phyloP scores from a whole-genome alignment of 73 alveolate species.

The Tetrahymena borealis region DNA sequence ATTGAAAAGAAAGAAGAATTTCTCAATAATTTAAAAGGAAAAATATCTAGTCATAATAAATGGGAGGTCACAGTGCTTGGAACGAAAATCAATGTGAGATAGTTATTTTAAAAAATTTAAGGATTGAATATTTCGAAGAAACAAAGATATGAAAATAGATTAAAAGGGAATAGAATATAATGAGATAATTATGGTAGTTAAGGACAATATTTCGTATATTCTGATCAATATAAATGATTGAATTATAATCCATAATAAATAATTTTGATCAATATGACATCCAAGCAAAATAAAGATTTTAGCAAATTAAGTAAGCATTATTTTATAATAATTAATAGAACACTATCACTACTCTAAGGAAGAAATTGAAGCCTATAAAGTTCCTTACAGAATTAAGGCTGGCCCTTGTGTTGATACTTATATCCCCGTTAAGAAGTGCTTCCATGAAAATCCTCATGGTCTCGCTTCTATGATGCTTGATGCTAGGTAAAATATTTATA shows the following conservation, averaged over 20 bases:
- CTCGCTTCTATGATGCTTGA: background rate
- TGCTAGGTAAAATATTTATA: background rate
- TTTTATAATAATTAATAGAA: background rate
- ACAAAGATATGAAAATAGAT: too few species aligned
- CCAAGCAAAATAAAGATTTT: too few species aligned
- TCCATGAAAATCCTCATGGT: background rate
- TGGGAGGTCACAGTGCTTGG: constrained; percentile 3
- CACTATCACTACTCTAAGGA: background rate
- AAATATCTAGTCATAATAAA: background rate
- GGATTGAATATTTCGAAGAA: background rate
- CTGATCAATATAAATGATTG: too few species aligned
- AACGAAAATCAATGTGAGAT: constrained; percentile 1
- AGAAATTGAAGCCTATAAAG: background rate
- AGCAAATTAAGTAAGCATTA: background rate
- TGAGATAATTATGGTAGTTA: too few species aligned
- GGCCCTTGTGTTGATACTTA: background rate
- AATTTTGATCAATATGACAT: too few species aligned
- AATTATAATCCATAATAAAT: too few species aligned
- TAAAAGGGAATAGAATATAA: too few species aligned
- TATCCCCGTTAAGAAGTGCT: background rate
- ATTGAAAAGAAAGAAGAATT: background rate
- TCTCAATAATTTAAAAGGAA: background rate
- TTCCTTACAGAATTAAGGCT: background rate
- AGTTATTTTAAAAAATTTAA: background rate
- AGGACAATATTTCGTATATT: too few species aligned